phyloP scores from a whole-genome alignment of 176 grass and related monocot species.

The Phragmites australis region DNA sequence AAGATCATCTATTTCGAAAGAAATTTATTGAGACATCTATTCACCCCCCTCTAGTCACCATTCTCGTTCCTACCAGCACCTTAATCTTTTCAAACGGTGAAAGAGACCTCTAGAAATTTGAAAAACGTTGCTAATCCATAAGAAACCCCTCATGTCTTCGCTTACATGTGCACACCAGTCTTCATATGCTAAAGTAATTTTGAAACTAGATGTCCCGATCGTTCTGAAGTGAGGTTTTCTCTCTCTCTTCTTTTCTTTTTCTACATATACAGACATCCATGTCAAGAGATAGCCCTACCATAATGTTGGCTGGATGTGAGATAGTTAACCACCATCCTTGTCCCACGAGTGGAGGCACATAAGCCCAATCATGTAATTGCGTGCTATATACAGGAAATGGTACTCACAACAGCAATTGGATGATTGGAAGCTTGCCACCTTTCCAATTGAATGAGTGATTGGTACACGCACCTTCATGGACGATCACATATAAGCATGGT shows the following conservation, averaged over 20 bases:
- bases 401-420: conserved; percentile 18
- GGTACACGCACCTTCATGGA: not conserved
- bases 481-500: not conserved
- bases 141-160: no score
- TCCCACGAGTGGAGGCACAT: conserved; percentile 18
- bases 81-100: not conserved
- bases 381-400: not conserved
- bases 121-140: not conserved
- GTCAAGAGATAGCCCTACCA: conserved; percentile 15
- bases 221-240: not conserved
- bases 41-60: no score
- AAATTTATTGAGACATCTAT: no score
- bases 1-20: no score
- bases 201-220: no score
- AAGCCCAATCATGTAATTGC: conserved; percentile 13
- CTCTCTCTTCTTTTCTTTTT: not conserved
- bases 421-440: conserved; percentile 32
- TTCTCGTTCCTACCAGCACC: no score
- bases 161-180: no score
- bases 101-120: not conserved
- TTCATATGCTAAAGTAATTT: no score
- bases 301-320: not conserved
- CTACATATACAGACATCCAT: not conserved
- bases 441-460: conserved; percentile 14
- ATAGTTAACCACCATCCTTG: conserved; percentile 18